Evolutionary conservation across 371 early-diverging fungal species (phyloP).

Genomic region (Blakeslea trispora): DNA sequence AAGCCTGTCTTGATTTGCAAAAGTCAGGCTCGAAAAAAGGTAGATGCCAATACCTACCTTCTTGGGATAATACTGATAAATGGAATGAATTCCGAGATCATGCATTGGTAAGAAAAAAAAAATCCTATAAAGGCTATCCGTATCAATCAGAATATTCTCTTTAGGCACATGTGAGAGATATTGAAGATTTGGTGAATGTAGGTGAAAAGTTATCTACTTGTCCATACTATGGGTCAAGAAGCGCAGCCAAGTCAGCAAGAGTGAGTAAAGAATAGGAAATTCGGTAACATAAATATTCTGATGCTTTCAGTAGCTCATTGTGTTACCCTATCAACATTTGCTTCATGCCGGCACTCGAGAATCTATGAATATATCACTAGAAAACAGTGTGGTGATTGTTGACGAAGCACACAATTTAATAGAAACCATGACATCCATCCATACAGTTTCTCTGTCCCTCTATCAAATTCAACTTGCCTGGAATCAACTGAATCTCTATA

Average conservation of each 20-base stretch:
- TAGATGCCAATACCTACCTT: constrained; percentile 59
- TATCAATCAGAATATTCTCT: no score
- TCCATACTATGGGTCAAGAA: constrained; percentile 91
- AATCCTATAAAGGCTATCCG: no score
- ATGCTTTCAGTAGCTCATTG: constrained; percentile 70
- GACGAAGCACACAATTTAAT: constrained; percentile 93
- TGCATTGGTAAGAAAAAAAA: constrained; percentile 36
- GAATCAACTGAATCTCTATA: constrained; percentile 66
- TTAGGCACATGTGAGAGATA: constrained; percentile 69
- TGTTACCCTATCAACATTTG: constrained; percentile 87
- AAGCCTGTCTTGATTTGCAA: constrained; percentile 78
- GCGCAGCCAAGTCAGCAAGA: constrained; percentile 60
- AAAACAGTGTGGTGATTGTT: constrained; percentile 77
- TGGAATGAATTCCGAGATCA: constrained; percentile 64
- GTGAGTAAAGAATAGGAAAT: no score
- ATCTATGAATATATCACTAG: constrained; percentile 73
- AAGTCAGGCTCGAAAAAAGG: constrained; percentile 48
- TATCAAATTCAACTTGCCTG: constrained; percentile 53
- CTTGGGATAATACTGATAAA: constrained; percentile 36
- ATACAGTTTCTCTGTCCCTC: constrained; percentile 53
- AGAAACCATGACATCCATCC: constrained; percentile 68
- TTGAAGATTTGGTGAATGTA: constrained; percentile 80
- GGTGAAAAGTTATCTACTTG: constrained; percentile 71
- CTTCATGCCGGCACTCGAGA: constrained; percentile 76
- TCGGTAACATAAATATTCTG: no score